phyloP scores from a whole-genome alignment of 352 stramenopile genomes.

The Pythium periplocum region DNA sequence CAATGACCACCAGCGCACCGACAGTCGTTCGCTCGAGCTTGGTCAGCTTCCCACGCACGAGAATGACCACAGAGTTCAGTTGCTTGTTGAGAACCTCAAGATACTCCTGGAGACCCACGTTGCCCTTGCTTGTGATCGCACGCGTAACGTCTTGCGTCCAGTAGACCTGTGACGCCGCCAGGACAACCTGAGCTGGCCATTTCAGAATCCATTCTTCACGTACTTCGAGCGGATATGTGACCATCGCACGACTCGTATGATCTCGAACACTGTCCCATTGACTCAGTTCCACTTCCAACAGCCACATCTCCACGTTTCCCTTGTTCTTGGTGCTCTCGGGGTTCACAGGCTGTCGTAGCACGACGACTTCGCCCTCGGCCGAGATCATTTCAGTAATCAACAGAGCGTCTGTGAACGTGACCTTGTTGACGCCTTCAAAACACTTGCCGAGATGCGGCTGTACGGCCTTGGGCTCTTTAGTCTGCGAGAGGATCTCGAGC shows the following conservation, averaged over 20 bases:
- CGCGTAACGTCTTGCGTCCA: conserved; percentile 92
- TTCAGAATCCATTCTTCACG: conserved; percentile 90
- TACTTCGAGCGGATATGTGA: conserved; percentile 69
- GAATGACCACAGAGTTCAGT: conserved; percentile 87
- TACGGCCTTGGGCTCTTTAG: conserved; percentile 90
- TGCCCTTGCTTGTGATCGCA: conserved; percentile 70
- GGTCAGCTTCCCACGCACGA: conserved; percentile 88
- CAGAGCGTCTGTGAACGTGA: conserved; percentile 89
- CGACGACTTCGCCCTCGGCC: conserved; percentile 88
- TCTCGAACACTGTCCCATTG: conserved; percentile 91
- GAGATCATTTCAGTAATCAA: conserved; percentile 94
- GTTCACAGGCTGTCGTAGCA: conserved; percentile 78
- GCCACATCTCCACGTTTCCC: conserved; percentile 94
- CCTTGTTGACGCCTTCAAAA: conserved; percentile 89
- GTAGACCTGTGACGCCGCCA: conserved; percentile 90
- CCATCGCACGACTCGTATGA: conserved; percentile 85
- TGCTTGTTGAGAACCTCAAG: conserved; percentile 82
- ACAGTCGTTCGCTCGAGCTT: conserved; percentile 92
- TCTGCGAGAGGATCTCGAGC: conserved; percentile 92
- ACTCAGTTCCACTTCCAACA: conserved; percentile 88
- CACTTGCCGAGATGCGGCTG: conserved; percentile 89
- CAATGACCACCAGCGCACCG: conserved; percentile 89
- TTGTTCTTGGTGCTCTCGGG: conserved; percentile 91
- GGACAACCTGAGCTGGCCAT: conserved; percentile 93
- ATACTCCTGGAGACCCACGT: conserved; percentile 70